A percentile compares a stretch with the other conserved stretches of the same genome.
These are phyloP conservation scores for Gnomoniopsis smithogilvyi DNA, from an alignment of 2,329 filamentous ascomycete genomes.

Conservation along the genomic window DNA sequence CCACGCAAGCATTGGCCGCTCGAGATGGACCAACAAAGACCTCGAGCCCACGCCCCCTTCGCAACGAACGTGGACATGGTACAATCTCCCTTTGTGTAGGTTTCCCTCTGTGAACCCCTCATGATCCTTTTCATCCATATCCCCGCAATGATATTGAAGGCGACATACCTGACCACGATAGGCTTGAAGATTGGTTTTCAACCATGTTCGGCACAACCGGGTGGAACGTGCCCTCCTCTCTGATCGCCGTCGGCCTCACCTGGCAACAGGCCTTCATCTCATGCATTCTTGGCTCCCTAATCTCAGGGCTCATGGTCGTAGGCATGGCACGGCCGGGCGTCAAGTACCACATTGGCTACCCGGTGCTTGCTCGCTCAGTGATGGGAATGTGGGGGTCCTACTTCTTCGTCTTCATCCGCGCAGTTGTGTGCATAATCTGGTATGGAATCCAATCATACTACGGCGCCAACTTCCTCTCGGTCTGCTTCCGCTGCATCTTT, in stretches of 20 bases:
- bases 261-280: slow-evolving; percentile 28
- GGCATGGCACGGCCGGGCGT: slow-evolving; percentile 26
- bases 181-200: slow-evolving; percentile 23
- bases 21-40: slow-evolving; percentile 29
- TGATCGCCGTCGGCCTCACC: slow-evolving; percentile 27
- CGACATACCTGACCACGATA: no score
- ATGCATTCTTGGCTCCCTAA: slow-evolving; percentile 23
- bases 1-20: not conserved
- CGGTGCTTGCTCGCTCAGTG: slow-evolving; percentile 34
- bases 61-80: slow-evolving; percentile 28
- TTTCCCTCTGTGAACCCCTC: no score
- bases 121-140: no score
- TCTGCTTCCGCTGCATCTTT: slow-evolving; percentile 31
- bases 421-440: slow-evolving; percentile 28
- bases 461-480: slow-evolving; percentile 22
- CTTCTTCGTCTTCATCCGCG: slow-evolving; percentile 35
- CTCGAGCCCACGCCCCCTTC: slow-evolving; percentile 27
- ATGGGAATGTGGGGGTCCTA: slow-evolving; percentile 42
- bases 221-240: slow-evolving; percentile 27
- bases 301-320: slow-evolving; percentile 24
- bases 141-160: no score
- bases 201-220: slow-evolving; percentile 26
- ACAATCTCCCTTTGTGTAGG: slow-evolving; percentile 23
- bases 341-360: slow-evolving; percentile 28
- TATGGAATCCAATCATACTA: slow-evolving; percentile 23